These are phyloP conservation scores for Boletus vinaceobasis DNA, from an alignment of 768 basidiomycete genomes.

Conservation along the genomic window DNA sequence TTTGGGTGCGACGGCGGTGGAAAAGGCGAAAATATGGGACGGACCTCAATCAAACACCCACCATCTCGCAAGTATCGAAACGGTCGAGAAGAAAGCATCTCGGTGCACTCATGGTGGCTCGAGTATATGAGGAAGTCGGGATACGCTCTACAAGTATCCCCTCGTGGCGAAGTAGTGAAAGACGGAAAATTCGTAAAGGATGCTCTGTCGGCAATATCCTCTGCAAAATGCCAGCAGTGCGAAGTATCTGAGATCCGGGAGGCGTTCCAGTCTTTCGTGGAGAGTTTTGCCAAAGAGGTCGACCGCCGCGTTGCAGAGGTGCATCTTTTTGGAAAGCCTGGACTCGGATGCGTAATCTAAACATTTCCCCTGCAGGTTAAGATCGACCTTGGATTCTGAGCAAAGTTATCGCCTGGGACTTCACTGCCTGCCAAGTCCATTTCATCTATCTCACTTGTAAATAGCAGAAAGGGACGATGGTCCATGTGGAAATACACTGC, in stretches of 20 bases:
- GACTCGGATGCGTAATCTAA: not conserved
- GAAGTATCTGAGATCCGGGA: not conserved
- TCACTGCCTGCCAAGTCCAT: not conserved
- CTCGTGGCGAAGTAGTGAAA: not conserved
- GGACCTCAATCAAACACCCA: not conserved
- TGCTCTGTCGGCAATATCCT: not conserved
- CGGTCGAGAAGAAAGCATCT: not conserved
- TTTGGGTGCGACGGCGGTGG: conserved; percentile 7
- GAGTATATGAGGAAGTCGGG: conserved; percentile 15
- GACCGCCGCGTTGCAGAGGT: conserved; percentile 7
- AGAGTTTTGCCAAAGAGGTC: conserved; percentile 5
- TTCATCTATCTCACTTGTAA: conserved; percentile 7
- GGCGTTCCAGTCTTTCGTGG: conserved; percentile 11
- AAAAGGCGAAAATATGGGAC: no score
- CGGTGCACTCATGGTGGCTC: conserved; percentile 13
- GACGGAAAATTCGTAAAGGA: not conserved
- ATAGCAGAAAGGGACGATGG: conserved; percentile 1
- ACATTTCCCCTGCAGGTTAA: conserved; percentile 2
- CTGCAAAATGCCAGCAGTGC: conserved; percentile 4
- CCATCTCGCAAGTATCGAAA: conserved; percentile 3
- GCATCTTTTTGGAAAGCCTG: not conserved
- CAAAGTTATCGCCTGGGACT: not conserved
- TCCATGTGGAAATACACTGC: conserved; percentile 8
- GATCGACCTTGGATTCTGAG: conserved; percentile 7
- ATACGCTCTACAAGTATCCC: not conserved